Percentiles rank a stretch among this genome's conserved stretches.
phyloP scores from a whole-genome alignment of 1,284 basidiomycete genomes.

The Ustanciosporium gigantosporum region DNA sequence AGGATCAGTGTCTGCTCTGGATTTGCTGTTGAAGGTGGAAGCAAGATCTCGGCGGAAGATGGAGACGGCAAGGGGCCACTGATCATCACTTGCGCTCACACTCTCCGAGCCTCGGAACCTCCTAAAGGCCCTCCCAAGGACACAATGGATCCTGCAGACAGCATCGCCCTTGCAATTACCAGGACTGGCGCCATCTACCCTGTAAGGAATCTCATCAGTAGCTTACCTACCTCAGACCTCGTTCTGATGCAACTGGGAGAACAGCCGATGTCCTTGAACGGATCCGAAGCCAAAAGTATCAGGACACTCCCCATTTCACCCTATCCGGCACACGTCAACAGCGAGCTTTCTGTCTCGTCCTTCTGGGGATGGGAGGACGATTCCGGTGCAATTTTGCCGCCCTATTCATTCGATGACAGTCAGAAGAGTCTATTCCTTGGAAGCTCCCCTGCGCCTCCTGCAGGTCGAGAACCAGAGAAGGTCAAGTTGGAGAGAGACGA shows the following conservation, averaged over 20 bases:
- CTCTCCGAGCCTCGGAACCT: conserved; percentile 62
- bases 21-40: conserved; percentile 65
- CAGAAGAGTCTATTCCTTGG: conserved; percentile 5
- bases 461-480: conserved; percentile 28
- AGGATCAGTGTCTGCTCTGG: conserved; percentile 70
- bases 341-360: conserved; percentile 68
- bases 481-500: conserved; percentile 44
- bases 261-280: conserved; percentile 25
- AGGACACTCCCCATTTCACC: conserved; percentile 70
- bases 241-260: conserved; percentile 58
- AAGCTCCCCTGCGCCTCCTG: conserved; percentile 6
- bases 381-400: conserved; percentile 38
- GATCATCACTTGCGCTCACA: conserved; percentile 72
- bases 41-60: conserved; percentile 35
- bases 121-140: conserved; percentile 29
- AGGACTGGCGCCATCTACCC: conserved; percentile 63
- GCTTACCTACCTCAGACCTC: conserved; percentile 70
- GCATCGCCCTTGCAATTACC: conserved; percentile 60
- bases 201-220: conserved; percentile 66
- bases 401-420: conserved; percentile 20
- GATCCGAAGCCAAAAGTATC: conserved; percentile 11
- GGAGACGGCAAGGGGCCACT: conserved; percentile 61
- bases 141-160: conserved; percentile 29
- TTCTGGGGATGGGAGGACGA: conserved; percentile 64
- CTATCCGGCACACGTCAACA: conserved; percentile 68